Percentiles rank a stretch among this genome's conserved stretches.
These are phyloP conservation scores for Monosporascus sp. DNA, from an alignment of 2,329 filamentous ascomycete genomes.

Conservation along the genomic window DNA sequence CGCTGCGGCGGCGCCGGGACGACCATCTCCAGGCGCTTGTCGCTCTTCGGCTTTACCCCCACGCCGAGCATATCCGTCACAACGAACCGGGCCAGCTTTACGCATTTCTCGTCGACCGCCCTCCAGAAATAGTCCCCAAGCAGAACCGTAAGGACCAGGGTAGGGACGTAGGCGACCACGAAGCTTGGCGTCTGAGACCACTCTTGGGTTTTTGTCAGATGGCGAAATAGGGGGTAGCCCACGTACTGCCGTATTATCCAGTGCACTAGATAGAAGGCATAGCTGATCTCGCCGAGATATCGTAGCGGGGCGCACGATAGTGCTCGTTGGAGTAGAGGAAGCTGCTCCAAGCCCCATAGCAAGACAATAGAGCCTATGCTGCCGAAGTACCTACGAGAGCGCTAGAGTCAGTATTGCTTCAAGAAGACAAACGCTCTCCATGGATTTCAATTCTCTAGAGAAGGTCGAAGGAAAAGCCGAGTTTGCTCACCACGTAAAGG, in stretches of 20 bases:
- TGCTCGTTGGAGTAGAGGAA: not conserved
- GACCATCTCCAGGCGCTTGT: not conserved
- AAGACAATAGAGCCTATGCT: not conserved
- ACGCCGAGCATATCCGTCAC: slow-evolving; percentile 1
- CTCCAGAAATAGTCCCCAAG: slow-evolving; percentile 1
- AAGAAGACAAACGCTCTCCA: not conserved
- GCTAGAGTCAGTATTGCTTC: not conserved
- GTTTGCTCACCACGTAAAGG: not conserved
- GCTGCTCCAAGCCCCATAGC: slow-evolving; percentile 1
- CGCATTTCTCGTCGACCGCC: not conserved
- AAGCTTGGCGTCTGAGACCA: not conserved
- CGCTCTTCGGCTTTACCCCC: not conserved
- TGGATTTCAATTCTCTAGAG: no score
- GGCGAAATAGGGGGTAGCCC: not conserved
- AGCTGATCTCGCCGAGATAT: slow-evolving; percentile 4
- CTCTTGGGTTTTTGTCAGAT: not conserved
- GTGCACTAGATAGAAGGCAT: slow-evolving; percentile 2
- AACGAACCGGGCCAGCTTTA: not conserved
- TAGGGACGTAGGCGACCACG: not conserved
- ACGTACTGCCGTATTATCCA: not conserved
- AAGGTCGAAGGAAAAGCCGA: not conserved
- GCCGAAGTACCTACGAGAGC: not conserved
- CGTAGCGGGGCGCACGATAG: not conserved
- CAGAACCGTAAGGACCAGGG: not conserved
- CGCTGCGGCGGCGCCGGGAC: not conserved